A percentile compares a stretch with the other conserved stretches of the same genome.
These are phyloP conservation scores for Penicillium paneum DNA, from an alignment of 2,329 filamentous ascomycete species.

Conservation along the genomic window DNA sequence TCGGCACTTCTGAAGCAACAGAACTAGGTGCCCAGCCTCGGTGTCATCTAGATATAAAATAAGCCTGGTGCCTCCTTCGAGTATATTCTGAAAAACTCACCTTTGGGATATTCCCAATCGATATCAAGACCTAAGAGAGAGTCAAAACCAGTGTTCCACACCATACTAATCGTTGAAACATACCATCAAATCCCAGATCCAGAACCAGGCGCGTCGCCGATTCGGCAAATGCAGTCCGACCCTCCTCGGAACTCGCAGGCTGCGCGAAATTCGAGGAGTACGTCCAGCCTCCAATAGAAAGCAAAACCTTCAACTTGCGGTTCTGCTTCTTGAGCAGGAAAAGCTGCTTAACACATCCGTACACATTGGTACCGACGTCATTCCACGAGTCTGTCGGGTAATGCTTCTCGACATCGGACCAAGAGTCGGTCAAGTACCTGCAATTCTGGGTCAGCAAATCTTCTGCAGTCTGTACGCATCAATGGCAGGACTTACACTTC, in stretches of 20 bases:
- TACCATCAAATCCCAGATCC: constrained; percentile 68
- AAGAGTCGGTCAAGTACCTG: constrained; percentile 61
- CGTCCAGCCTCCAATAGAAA: constrained; percentile 80
- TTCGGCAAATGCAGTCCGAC: constrained; percentile 64
- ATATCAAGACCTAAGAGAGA: constrained; percentile 40
- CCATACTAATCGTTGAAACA: constrained; percentile 5
- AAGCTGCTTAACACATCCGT: constrained; percentile 74
- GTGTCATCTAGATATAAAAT: constrained; percentile 33
- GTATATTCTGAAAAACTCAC: constrained; percentile 20
- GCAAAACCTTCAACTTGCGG: constrained; percentile 71
- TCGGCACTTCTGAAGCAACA: constrained; percentile 43
- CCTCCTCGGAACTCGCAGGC: constrained; percentile 61
- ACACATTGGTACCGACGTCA: constrained; percentile 68
- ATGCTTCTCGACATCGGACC: constrained; percentile 66
- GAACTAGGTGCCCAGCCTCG: constrained; percentile 44
- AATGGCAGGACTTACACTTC: constrained; percentile 61
- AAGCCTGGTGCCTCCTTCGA: constrained; percentile 1
- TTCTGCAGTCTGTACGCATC: background rate
- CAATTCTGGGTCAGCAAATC: background rate
- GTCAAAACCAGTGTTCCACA: background rate
- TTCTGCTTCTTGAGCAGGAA: constrained; percentile 72
- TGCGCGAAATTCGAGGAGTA: constrained; percentile 73
- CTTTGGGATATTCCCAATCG: constrained; percentile 49
- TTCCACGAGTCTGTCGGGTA: constrained; percentile 66
- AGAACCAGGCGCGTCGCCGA: constrained; percentile 72